Evolutionary conservation across 306 rosid species (phyloP), one percentile per base, ranked within the genome.

Genomic region (Datisca glomerata): DNA sequence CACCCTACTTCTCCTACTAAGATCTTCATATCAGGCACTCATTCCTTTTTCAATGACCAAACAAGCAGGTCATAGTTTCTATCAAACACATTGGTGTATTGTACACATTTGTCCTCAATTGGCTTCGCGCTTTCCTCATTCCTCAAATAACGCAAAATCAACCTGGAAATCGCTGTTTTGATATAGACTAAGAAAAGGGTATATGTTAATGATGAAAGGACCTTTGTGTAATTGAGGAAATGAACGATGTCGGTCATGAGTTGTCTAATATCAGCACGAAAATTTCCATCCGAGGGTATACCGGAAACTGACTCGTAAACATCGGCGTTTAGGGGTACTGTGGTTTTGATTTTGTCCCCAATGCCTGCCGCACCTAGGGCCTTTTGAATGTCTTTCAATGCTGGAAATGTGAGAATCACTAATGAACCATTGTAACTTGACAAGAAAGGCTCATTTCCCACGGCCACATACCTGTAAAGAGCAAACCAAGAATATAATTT

Each of bases 401-500:
- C 93, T 14, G 97, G 97, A 18, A 46, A 61, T 44, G 83, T 72
- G 1, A 12, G 4, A 4, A 51, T 31, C 1, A 37, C 2, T 8
- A 2, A 72, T 2, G 64, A 40, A 6, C 79, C 83, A 17, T 80
- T 74, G 64, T 72, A 83, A 51, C 74, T 66, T 24, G 44, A 13
- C 55, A 89, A 66, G 59, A 79, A 89, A 0, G 97, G 65, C 22
- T 89, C 97, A 19, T 83, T 83, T 27, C 97, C 95, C 35, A 89
- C 97, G 0, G 71, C 81, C 4, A 77, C 68, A 10, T 89, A 74
- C 51, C 94, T 87, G 34, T 31, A 45, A 14, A 22, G 24, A 41
- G 8, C 16, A 14, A 22, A n/a, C n/a, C n/a, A n/a, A n/a, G n/a
- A n/a, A n/a, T n/a, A n/a, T n/a, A n/a, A n/a, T n/a, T n/a, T n/a